These are phyloP conservation scores for Cystobasidium sp. DNA, from an alignment of 1,284 basidiomycete genomes.

Conservation along the genomic window DNA sequence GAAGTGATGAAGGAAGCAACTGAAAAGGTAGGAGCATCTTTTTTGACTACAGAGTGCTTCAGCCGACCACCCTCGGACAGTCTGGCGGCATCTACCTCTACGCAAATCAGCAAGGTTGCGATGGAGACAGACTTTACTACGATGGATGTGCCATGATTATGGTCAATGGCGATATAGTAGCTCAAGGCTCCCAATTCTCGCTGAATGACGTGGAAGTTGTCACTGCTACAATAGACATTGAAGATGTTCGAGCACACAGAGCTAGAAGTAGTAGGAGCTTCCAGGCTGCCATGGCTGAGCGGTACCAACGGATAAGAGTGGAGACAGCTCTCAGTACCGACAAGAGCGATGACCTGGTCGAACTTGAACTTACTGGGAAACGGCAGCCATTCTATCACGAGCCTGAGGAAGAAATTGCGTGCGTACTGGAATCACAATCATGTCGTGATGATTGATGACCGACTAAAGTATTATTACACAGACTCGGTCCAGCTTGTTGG, in stretches of 20 bases:
- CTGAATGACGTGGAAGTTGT: slow-evolving; percentile 94
- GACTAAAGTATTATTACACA: slow-evolving; percentile 55
- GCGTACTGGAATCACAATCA: slow-evolving; percentile 56
- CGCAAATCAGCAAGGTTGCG: slow-evolving; percentile 98
- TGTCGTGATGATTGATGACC: background rate
- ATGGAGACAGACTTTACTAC: slow-evolving; percentile 96
- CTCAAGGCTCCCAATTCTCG: slow-evolving; percentile 96
- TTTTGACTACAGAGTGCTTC: slow-evolving; percentile 18
- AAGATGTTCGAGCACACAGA: slow-evolving; percentile 88
- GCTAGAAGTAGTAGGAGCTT: slow-evolving; percentile 79
- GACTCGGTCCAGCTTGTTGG: slow-evolving; percentile 97
- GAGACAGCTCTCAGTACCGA: slow-evolving; percentile 75
- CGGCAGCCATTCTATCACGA: slow-evolving; percentile 69
- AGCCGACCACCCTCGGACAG: slow-evolving; percentile 60
- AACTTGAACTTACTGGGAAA: slow-evolving; percentile 60
- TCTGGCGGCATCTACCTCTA: slow-evolving; percentile 96
- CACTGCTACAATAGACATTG: slow-evolving; percentile 91
- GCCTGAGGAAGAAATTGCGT: slow-evolving; percentile 98
- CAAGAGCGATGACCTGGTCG: slow-evolving; percentile 66
- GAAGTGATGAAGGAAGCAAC: slow-evolving; percentile 98
- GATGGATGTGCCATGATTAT: slow-evolving; percentile 97
- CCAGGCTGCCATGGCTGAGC: slow-evolving; percentile 78
- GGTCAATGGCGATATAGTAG: slow-evolving; percentile 87
- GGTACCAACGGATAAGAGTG: slow-evolving; percentile 77
- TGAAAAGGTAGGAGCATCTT: slow-evolving; percentile 68